These are phyloP conservation scores for Pichia paraexigua DNA, from an alignment of 805 yeast species.

Conservation along the genomic window DNA sequence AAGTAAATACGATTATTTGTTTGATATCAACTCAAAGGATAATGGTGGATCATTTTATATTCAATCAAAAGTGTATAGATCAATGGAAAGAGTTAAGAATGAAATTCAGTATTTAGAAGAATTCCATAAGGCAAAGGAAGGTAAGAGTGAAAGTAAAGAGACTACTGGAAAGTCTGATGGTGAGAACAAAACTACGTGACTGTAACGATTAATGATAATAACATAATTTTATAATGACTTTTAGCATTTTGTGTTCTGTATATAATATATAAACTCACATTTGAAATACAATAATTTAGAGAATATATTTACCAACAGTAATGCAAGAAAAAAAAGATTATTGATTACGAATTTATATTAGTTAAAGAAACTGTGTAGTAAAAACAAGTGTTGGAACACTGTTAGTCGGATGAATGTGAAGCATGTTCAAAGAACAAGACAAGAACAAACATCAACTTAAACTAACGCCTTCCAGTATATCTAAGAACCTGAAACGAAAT, in stretches of 20 bases:
- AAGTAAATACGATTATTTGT: conserved; percentile 70
- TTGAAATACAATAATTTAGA: background rate
- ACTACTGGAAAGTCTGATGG: background rate
- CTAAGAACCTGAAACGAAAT: conserved; percentile 78
- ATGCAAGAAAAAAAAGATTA: no score
- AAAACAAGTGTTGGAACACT: conserved; percentile 46
- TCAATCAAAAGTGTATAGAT: conserved; percentile 89
- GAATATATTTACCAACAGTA: no score
- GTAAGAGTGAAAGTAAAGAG: background rate
- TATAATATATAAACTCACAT: background rate
- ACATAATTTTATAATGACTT: background rate
- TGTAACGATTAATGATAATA: background rate
- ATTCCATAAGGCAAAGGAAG: conserved; percentile 22
- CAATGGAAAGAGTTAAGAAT: conserved; percentile 81
- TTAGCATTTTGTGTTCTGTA: background rate
- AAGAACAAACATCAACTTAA: conserved; percentile 21
- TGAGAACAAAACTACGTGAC: conserved; percentile 2
- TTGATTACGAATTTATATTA: no score
- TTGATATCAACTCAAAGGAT: conserved; percentile 84
- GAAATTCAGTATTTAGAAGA: conserved; percentile 60
- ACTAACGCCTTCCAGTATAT: conserved; percentile 34
- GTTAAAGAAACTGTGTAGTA: no score
- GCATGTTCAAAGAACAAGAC: conserved; percentile 17
- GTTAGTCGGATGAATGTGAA: conserved; percentile 34
- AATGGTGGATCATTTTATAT: conserved; percentile 94